Conservation (phyloP, 805 yeast genomes). For the Komagataella ulmi region DNA sequence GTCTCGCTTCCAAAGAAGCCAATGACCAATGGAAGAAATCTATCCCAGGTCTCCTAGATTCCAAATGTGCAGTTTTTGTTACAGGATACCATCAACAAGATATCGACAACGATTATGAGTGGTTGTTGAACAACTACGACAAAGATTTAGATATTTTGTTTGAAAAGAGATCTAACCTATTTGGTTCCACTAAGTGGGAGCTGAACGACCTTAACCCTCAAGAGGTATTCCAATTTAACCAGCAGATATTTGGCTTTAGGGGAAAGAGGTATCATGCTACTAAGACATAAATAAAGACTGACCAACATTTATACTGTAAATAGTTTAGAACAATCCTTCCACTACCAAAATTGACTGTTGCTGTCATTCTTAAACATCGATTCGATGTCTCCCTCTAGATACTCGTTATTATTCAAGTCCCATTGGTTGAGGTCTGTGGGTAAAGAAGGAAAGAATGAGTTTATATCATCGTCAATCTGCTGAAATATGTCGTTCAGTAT, state of each 20-base stretch:
- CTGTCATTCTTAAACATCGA: neutral
- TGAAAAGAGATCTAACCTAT: slow-evolving; percentile 59
- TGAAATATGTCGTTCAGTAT: slow-evolving; percentile 12
- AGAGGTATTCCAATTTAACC: slow-evolving; percentile 87
- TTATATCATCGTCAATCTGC: slow-evolving; percentile 19
- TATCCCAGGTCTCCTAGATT: slow-evolving; percentile 75
- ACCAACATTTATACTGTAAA: neutral
- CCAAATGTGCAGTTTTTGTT: slow-evolving; percentile 84
- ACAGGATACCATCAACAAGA: slow-evolving; percentile 84
- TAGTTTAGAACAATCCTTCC: neutral
- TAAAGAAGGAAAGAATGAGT: slow-evolving; percentile 6
- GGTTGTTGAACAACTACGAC: slow-evolving; percentile 52
- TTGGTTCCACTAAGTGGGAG: slow-evolving; percentile 88
- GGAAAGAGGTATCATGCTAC: slow-evolving; percentile 93
- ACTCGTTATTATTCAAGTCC: neutral
- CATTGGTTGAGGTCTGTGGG: neutral
- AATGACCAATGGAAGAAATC: slow-evolving; percentile 75
- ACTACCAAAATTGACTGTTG: neutral
- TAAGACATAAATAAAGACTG: neutral
- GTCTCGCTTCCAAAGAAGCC: slow-evolving; percentile 72
- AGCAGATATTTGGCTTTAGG: slow-evolving; percentile 80
- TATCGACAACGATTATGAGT: slow-evolving; percentile 50
- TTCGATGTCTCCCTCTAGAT: neutral
- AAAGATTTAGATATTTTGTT: slow-evolving; percentile 74
- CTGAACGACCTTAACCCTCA: slow-evolving; percentile 86